phyloP scores from a whole-genome alignment of 2,329 filamentous ascomycete species.

The Sporothrix luriei region DNA sequence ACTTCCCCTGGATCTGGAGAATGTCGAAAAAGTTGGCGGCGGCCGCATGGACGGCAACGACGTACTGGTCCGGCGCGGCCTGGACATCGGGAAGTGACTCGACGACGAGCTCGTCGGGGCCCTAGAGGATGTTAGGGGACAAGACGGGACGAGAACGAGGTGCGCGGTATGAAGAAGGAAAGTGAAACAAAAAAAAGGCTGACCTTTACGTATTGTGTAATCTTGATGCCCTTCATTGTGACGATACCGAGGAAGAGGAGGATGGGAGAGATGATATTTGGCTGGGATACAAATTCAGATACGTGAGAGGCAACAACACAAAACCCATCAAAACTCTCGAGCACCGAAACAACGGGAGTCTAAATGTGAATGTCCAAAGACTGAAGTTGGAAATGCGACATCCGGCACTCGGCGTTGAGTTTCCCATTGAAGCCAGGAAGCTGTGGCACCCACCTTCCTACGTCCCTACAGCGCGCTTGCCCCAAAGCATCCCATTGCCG shows the following conservation, averaged over 20 bases:
- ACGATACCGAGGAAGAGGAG: background rate
- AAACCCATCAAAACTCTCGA: background rate
- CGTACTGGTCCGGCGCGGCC: slow-evolving; percentile 73
- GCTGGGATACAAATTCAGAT: no score
- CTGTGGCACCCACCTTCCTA: background rate
- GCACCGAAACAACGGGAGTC: background rate
- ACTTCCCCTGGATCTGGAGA: slow-evolving; percentile 92
- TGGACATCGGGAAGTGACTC: slow-evolving; percentile 72
- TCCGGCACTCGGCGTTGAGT: slow-evolving; percentile 12
- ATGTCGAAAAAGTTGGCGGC: slow-evolving; percentile 98
- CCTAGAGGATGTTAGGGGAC: slow-evolving; percentile 51
- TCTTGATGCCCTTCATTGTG: slow-evolving; percentile 26
- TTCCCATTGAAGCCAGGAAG: slow-evolving; percentile 14
- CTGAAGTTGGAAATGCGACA: background rate
- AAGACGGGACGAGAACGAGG: background rate
- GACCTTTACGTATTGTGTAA: slow-evolving; percentile 25
- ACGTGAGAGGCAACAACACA: background rate
- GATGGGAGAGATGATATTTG: background rate
- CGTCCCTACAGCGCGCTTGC: background rate
- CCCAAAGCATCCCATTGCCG: slow-evolving; percentile 15
- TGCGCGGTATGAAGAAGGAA: background rate
- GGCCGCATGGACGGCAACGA: slow-evolving; percentile 81
- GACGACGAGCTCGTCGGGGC: slow-evolving; percentile 76
- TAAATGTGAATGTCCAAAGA: no score
- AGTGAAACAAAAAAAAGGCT: background rate